Percentiles rank a stretch among this genome's conserved stretches.
Evolutionary conservation across 192 early-diverging fungal genomes (phyloP).

Genomic region (Umbelopsis isabellina): DNA sequence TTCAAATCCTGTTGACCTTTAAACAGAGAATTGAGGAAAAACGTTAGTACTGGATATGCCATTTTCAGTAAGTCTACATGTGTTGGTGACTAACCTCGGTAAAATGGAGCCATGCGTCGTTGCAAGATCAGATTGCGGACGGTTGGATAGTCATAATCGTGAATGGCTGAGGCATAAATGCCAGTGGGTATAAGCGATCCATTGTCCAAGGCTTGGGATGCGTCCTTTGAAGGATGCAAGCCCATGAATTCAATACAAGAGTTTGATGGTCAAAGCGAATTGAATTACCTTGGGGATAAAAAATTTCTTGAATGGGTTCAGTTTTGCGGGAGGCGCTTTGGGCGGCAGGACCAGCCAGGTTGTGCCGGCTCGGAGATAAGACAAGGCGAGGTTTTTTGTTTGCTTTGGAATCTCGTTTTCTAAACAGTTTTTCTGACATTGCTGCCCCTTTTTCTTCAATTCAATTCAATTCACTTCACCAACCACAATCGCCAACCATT

Average conservation of each 20-base stretch:
- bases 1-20: constrained; percentile 6
- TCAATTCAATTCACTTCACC: background rate
- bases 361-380: too few relatives aligned
- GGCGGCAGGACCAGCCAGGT: too few relatives aligned
- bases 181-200: constrained; percentile 31
- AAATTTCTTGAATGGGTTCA: too few relatives aligned
- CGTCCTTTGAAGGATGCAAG: constrained; percentile 19
- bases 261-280: background rate
- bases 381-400: too few relatives aligned
- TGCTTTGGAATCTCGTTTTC: too few relatives aligned
- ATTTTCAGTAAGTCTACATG: background rate
- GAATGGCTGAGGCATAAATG: constrained; percentile 22
- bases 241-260: background rate
- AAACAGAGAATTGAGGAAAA: background rate
- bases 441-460: background rate
- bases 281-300: background rate
- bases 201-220: constrained; percentile 14
- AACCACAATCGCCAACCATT: constrained; percentile 13
- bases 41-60: background rate
- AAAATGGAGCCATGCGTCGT: constrained; percentile 36
- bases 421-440: background rate
- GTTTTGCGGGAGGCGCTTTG: too few relatives aligned
- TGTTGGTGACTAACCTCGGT: constrained; percentile 22
- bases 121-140: constrained; percentile 19
- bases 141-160: constrained; percentile 28